A percentile compares a stretch with the other conserved stretches of the same genome.
Evolutionary conservation across 306 rosid species (phyloP).

Genomic region (Trichosanthes cucumerina): DNA sequence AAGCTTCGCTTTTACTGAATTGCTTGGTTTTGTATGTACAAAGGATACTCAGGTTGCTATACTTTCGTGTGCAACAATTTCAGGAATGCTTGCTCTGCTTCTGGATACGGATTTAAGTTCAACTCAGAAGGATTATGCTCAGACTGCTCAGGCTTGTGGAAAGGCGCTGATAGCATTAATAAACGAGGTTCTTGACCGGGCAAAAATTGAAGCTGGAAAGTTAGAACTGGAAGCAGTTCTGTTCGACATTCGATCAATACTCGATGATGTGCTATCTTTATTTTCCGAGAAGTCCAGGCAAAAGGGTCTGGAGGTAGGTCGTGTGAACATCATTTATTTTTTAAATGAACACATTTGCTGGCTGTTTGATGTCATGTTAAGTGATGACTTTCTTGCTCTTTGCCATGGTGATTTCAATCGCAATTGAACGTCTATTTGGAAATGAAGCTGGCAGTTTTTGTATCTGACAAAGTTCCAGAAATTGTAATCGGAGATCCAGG

Average conservation of each 20-base stretch:
- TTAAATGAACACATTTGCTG: not conserved
- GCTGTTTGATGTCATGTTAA: not conserved
- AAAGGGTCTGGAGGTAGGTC: conserved; percentile 81
- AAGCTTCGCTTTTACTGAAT: not conserved
- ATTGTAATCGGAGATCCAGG: conserved; percentile 89
- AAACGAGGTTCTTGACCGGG: conserved; percentile 96
- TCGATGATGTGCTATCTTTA: conserved; percentile 91
- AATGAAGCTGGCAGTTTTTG: conserved; percentile 85
- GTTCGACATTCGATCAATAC: conserved; percentile 75
- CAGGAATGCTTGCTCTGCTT: conserved; percentile 98
- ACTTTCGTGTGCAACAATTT: conserved; percentile 11
- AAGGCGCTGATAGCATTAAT: conserved; percentile 84
- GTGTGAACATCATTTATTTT: not conserved
- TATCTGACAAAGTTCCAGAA: conserved; percentile 89
- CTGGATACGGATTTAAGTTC: conserved; percentile 79
- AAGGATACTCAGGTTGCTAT: not conserved
- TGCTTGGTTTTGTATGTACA: not conserved
- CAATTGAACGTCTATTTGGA: conserved; percentile 11
- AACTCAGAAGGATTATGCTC: conserved; percentile 91
- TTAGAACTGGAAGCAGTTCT: conserved; percentile 96
- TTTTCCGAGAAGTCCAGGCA: conserved; percentile 93
- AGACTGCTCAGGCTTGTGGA: conserved; percentile 95
- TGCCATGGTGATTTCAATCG: not conserved
- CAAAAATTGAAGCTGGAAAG: conserved; percentile 93
- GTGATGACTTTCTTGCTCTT: not conserved